Conservation (phyloP, 208 protist genomes). For the Willaertia magna region DNA sequence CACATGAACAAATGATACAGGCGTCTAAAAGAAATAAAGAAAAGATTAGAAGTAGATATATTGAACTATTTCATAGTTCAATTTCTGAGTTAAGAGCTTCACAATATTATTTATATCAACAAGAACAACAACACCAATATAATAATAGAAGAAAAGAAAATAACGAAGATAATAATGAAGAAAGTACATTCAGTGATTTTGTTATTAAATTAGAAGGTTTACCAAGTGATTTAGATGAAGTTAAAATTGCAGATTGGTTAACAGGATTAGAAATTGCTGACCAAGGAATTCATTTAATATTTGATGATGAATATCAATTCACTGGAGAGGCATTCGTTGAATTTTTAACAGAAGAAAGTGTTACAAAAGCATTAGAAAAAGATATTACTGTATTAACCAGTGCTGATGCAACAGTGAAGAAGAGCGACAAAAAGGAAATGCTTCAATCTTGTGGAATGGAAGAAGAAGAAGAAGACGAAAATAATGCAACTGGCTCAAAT, state of each 20-base stretch:
- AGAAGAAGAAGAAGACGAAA: neutral
- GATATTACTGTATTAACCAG: neutral
- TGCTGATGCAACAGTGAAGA: neutral
- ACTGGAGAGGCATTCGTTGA: slow-evolving; percentile 11
- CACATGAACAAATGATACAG: neutral
- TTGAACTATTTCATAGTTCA: neutral
- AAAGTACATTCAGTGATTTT: neutral
- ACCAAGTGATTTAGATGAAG: neutral
- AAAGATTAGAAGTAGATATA: neutral
- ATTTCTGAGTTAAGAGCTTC: neutral
- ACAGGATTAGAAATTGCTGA: neutral
- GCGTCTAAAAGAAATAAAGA: neutral
- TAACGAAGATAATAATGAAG: neutral
- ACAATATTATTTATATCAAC: neutral
- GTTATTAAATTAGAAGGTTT: neutral
- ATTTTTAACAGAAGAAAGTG: neutral
- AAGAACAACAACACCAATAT: neutral
- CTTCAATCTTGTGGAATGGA: neutral
- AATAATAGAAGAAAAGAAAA: neutral
- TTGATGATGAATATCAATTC: neutral
- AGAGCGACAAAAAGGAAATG: neutral
- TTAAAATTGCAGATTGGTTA: neutral
- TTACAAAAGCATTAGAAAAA: neutral
- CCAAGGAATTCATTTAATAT: slow-evolving; percentile 3
- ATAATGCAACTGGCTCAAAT: too few species aligned